Conservation (phyloP, 768 basidiomycete species). For the Cantharellus anzutake region DNA sequence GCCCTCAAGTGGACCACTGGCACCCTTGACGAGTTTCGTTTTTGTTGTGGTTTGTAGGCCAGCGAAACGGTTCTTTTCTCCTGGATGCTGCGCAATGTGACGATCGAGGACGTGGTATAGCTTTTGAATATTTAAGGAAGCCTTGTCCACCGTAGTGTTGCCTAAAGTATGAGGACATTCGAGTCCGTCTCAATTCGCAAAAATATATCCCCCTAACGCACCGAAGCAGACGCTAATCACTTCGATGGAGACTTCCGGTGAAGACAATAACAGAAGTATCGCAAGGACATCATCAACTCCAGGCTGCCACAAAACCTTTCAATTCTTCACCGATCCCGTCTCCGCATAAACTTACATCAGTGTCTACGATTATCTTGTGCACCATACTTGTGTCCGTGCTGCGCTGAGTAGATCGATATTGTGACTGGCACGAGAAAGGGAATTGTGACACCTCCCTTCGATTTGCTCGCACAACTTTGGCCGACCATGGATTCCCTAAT, state of each 20-base stretch:
- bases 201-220: not conserved
- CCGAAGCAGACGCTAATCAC: slow-evolving; percentile 8
- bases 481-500: no score
- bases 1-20: slow-evolving; percentile 12
- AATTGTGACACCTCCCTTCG: no score
- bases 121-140: slow-evolving; percentile 15
- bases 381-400: not conserved
- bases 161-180: not conserved
- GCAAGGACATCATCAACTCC: slow-evolving; percentile 14
- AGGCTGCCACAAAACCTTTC: not conserved
- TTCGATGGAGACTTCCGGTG: slow-evolving; percentile 11
- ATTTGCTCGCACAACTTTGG: no score
- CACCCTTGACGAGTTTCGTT: slow-evolving; percentile 12
- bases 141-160: slow-evolving; percentile 10
- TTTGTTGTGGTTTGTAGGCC: not conserved
- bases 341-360: slow-evolving; percentile 1
- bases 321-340: not conserved
- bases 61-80: slow-evolving; percentile 7
- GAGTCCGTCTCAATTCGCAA: not conserved
- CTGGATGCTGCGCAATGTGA: slow-evolving; percentile 10
- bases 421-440: no score
- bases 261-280: slow-evolving; percentile 12
- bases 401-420: no score
- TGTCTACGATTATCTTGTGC: slow-evolving; percentile 7
- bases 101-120: slow-evolving; percentile 13